Evolutionary conservation across 2,329 filamentous ascomycete species (phyloP).

Genomic region (Pleomassaria siparia): DNA sequence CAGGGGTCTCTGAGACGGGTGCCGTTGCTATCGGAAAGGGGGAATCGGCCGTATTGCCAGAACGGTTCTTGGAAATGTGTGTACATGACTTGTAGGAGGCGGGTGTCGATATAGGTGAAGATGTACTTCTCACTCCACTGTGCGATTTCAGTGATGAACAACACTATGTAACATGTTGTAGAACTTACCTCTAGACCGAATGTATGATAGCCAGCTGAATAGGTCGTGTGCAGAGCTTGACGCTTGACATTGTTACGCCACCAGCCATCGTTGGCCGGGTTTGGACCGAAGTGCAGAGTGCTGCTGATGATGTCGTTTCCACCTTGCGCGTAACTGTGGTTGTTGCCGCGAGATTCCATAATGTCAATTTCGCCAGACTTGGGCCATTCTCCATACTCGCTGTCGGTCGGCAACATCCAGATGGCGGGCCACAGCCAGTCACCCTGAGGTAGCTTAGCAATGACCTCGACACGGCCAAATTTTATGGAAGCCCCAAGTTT

Average conservation of each 20-base stretch:
- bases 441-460: slow-evolving; percentile 71
- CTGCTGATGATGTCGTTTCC: slow-evolving; percentile 81
- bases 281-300: slow-evolving; percentile 79
- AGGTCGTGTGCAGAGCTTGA: slow-evolving; percentile 73
- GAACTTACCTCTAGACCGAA: slow-evolving; percentile 67
- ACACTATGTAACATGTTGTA: not conserved
- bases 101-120: slow-evolving; percentile 82
- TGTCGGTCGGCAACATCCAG: slow-evolving; percentile 78
- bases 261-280: slow-evolving; percentile 72
- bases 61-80: slow-evolving; percentile 68
- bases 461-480: slow-evolving; percentile 80
- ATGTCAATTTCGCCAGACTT: slow-evolving; percentile 83
- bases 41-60: slow-evolving; percentile 70
- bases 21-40: slow-evolving; percentile 64
- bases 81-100: slow-evolving; percentile 78
- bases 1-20: slow-evolving; percentile 66
- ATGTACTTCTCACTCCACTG: slow-evolving; percentile 82
- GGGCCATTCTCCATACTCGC: slow-evolving; percentile 77
- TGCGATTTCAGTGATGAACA: slow-evolving; percentile 7
- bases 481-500: slow-evolving; percentile 70
- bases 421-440: slow-evolving; percentile 95
- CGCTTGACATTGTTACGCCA: slow-evolving; percentile 82
- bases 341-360: slow-evolving; percentile 78
- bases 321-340: slow-evolving; percentile 72
- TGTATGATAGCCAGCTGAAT: slow-evolving; percentile 68